Evolutionary conservation across 768 basidiomycete genomes (phyloP), one percentile per base, ranked within the genome.

Genomic region (Trametes sanguinea): DNA sequence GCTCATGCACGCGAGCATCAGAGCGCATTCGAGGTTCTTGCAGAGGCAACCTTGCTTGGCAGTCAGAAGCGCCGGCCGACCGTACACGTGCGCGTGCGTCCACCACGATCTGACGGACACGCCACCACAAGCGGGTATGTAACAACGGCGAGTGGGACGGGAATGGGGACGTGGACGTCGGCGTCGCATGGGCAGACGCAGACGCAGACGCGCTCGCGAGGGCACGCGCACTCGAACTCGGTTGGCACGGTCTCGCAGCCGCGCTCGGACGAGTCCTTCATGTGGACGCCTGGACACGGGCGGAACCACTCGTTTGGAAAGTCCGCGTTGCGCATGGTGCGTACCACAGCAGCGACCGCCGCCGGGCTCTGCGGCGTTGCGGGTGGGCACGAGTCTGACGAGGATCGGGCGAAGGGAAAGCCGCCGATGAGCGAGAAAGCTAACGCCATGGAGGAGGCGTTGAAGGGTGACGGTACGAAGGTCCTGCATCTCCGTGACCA

Each of bases 21-120:
- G 29, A 65, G 69, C 22, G 67, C 68, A 32, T 66, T 91, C 51
- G 86, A 86, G 58, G 84, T 83, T 65, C 79, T 92, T 50, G 82
- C 89, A 9, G 84, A 87, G 2, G 82, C 85, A 17, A 85, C 89
- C 0, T 77, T 86, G 40, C 76, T 90, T 1, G 90, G 90, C 4
- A 83, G 80, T 65, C 90, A 92, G 74, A 74, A 79, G 45, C 67
- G 81, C 17, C 77, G 84, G 33, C 85, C 87, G 0, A 74, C 75
- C 17, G 68, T 77, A 29, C 71, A 73, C 57, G 61, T 71, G 4
- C 66, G 61, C 53, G 58, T 61, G 43, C 67, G 40, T 45, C 65
- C 47, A 6, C 60, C 60, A 14, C 61, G 60, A 16, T 59, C 66
- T 9, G 66, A 64, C 30, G 60, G 61, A 11, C 58, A 57, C 40